Percentiles rank a stretch among this genome's conserved stretches.
These are phyloP conservation scores for Candida rishiriensis DNA, from an alignment of 805 yeast species.

Conservation along the genomic window DNA sequence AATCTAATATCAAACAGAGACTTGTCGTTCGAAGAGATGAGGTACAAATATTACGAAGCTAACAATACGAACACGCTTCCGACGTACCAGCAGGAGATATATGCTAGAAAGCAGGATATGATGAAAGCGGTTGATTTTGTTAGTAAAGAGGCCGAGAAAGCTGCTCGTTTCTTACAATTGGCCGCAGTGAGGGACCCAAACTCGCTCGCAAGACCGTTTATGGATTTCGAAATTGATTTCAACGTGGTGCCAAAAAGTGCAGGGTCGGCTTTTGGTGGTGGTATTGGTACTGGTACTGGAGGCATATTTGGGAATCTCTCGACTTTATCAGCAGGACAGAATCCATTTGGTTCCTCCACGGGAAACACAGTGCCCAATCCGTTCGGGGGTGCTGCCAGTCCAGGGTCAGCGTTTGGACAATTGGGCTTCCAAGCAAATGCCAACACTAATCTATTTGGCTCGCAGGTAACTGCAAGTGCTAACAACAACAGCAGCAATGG, in stretches of 20 bases:
- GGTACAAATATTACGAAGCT: constrained; percentile 44
- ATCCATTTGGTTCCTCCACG: neutral
- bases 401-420: neutral
- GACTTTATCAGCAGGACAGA: neutral
- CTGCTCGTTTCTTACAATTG: constrained; percentile 54
- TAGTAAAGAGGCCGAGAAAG: constrained; percentile 38
- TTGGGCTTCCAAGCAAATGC: neutral
- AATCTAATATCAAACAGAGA: constrained; percentile 51
- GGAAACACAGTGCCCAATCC: neutral
- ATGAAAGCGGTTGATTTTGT: constrained; percentile 36
- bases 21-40: constrained; percentile 47
- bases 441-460: constrained; percentile 4
- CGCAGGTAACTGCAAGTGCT: neutral
- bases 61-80: constrained; percentile 31
- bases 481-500: neutral
- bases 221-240: constrained; percentile 30
- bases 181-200: constrained; percentile 31
- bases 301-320: neutral
- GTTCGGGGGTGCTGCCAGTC: neutral
- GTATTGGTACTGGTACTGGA: neutral
- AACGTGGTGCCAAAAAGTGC: neutral
- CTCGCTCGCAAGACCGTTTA: constrained; percentile 28
- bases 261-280: constrained; percentile 1
- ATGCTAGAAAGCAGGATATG: constrained; percentile 45
- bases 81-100: constrained; percentile 37